Evolutionary conservation across 2,329 filamentous ascomycete genomes (phyloP), one percentile per base, ranked within the genome.

Genomic region (Penicillium decumbens): DNA sequence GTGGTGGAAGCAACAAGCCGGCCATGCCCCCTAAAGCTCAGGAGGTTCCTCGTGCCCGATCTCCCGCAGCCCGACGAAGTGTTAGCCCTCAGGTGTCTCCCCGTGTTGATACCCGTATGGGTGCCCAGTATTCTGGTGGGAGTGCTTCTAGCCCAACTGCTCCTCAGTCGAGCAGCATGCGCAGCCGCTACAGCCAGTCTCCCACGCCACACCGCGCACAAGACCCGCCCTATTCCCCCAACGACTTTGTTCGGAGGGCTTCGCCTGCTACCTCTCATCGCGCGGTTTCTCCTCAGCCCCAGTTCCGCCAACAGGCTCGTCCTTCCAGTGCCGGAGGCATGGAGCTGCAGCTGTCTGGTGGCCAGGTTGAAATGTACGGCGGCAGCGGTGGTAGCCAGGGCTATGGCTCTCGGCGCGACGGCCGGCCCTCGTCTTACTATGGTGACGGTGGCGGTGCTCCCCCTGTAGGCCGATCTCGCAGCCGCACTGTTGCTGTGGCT

Each of bases 401-500:
- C 30, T 68, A 67, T 45, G 64, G 66, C 20, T 70, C 70, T 37
- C 60, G 65, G 59, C 79, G 81, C 30, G 80, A 82, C 37, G 61
- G 68, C 25, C 71, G 71, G 24, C 72, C 73, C 4, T 67, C 69
- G 50, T 73, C 76, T 42, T 77, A 78, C 56, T 80, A 80, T 51
- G 76, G 75, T n/a, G 71, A 75, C 15, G 27, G 4, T 38, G 46
- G 53, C 30, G 62, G 67, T 47, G 59, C 71, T 72, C 77, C 80
- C 57, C 59, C 58, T 13, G 75, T 85, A 61, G 69, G 74, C 41
- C 69, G 77, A 37, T 77, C 75, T n/a, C 69, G 81, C 57, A 95
- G 90, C 70, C 89, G 92, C 77, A 95, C 90, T 63, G 79, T 93
- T 51, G 89, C 87, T n/a, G 87, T 93, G 62, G 79, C 82, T 24